Conservation (phyloP, 768 basidiomycete genomes). For the Gloeostereum incarnatum region DNA sequence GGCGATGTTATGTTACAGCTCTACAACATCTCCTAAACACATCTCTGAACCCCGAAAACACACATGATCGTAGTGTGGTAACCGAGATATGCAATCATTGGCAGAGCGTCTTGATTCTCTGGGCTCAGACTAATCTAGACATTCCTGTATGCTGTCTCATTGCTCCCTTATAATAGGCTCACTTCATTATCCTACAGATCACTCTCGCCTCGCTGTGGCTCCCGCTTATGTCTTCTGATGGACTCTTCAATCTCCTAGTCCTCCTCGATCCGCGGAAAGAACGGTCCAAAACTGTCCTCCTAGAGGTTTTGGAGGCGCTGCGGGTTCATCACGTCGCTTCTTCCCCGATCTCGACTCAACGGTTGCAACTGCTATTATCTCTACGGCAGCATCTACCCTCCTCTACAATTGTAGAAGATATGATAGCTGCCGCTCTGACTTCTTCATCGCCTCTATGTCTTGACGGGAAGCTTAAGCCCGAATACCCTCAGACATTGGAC, state of each 20-base stretch:
- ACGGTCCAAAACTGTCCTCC: not conserved
- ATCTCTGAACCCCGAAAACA: constrained; percentile 24
- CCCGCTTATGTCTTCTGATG: constrained; percentile 33
- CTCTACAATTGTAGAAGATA: constrained; percentile 31
- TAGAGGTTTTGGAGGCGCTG: not conserved
- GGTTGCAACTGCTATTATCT: constrained; percentile 27
- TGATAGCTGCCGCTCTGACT: constrained; percentile 33
- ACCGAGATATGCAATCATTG: constrained; percentile 34
- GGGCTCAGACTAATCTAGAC: constrained; percentile 9
- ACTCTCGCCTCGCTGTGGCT: constrained; percentile 39
- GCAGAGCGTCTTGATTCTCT: constrained; percentile 17
- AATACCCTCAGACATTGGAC: constrained; percentile 11
- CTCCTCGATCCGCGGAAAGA: constrained; percentile 11
- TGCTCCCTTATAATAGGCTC: not conserved
- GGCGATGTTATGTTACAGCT: constrained; percentile 20
- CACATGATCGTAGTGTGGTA: constrained; percentile 28
- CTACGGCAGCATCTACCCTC: constrained; percentile 23
- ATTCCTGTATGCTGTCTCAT: not conserved
- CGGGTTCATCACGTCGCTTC: not conserved
- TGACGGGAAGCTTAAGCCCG: not conserved
- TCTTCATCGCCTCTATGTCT: constrained; percentile 12
- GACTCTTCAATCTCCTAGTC: constrained; percentile 37
- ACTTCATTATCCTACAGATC: constrained; percentile 11
- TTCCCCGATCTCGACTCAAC: constrained; percentile 11
- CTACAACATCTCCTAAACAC: constrained; percentile 28